phyloP scores from a whole-genome alignment of 305 asterid species.

The Fraxinus albicans region DNA sequence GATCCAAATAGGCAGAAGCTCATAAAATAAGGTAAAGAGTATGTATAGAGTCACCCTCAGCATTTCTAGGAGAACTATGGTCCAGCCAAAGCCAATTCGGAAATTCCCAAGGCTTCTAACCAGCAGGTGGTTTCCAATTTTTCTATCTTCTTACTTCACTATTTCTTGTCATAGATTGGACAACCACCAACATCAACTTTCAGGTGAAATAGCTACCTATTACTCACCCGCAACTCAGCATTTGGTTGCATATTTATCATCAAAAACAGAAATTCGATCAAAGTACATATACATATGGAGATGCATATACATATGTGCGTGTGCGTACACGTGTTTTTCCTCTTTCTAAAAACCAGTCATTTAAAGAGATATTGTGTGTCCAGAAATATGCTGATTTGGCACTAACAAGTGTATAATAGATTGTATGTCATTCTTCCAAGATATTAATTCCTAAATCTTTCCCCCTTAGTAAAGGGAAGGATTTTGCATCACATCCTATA shows the following conservation, averaged over 20 bases:
- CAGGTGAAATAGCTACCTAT: background rate
- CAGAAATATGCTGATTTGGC: slow-evolving; percentile 18
- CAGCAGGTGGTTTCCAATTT: background rate
- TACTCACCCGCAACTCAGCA: background rate
- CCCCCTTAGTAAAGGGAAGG: background rate
- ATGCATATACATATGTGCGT: background rate
- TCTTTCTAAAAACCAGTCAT: slow-evolving; percentile 5
- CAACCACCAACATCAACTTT: slow-evolving; percentile 9
- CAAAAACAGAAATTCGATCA: background rate
- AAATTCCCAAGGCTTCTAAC: slow-evolving; percentile 12
- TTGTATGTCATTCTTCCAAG: slow-evolving; percentile 5
- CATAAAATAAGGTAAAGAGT: slow-evolving; percentile 7
- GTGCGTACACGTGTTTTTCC: background rate
- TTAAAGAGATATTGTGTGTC: slow-evolving; percentile 1
- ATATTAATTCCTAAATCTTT: background rate
- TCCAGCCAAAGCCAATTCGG: slow-evolving; percentile 11
- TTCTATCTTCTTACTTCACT: background rate
- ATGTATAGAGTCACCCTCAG: background rate
- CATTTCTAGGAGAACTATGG: slow-evolving; percentile 16
- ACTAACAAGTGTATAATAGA: background rate
- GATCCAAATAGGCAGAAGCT: background rate
- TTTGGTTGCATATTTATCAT: background rate
- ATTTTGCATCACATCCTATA: background rate
- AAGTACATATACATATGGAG: background rate
- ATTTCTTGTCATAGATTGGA: background rate